A percentile compares a stretch with the other conserved stretches of the same genome.
These are phyloP conservation scores for Neurospora sp. DNA, from an alignment of 495 filamentous ascomycete genomes.

Conservation along the genomic window DNA sequence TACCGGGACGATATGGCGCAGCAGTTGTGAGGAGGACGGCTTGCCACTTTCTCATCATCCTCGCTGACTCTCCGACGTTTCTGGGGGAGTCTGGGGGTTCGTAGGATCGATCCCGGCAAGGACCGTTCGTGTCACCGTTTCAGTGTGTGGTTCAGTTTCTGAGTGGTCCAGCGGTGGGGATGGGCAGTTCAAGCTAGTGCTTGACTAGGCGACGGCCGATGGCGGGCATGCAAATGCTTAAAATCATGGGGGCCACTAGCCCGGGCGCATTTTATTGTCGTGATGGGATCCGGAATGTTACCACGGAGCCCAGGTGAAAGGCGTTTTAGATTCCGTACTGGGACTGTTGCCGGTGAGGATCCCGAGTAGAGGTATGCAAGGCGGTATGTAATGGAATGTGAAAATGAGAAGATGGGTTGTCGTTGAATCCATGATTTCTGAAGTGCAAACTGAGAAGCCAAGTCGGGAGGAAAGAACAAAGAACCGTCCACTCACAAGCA, in stretches of 20 bases:
- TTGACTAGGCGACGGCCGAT: background rate
- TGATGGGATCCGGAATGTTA: background rate
- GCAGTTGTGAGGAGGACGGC: background rate
- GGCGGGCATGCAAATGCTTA: background rate
- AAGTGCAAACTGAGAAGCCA: background rate
- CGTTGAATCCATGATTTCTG: background rate
- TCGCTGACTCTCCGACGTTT: background rate
- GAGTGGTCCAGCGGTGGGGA: background rate
- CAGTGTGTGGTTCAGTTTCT: background rate
- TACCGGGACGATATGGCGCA: background rate
- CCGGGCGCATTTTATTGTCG: background rate
- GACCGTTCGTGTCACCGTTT: background rate
- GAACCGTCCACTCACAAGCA: background rate
- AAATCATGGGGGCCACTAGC: background rate
- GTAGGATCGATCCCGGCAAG: background rate
- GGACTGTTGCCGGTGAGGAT: background rate
- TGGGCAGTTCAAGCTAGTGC: background rate
- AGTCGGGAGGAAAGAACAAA: background rate
- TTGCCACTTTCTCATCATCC: background rate
- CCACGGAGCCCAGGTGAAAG: background rate
- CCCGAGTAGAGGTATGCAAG: background rate
- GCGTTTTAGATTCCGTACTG: background rate
- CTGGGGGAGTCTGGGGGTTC: background rate
- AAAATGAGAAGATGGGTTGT: background rate
- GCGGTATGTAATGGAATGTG: background rate